Evolutionary conservation across 75 land plant genomes (phyloP).

Genomic region (Chamaecyparis obtusa): DNA sequence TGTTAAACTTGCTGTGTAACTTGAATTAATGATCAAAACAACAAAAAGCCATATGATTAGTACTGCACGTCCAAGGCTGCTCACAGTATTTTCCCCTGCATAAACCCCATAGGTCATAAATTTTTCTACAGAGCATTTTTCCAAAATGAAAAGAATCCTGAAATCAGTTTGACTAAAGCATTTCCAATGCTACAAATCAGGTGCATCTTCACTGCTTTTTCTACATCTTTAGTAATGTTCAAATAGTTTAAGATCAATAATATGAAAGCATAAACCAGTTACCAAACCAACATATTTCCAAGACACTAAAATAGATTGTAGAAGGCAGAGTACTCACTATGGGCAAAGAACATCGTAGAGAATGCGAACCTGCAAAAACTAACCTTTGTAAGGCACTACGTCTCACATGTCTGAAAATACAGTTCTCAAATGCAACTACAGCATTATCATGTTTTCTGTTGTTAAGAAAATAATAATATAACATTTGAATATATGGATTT

Average conservation of each 20-base stretch:
- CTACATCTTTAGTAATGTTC: background rate
- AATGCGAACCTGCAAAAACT: slow-evolving; percentile 81
- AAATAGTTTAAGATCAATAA: background rate
- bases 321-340: slow-evolving; percentile 53
- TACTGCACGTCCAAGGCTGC: slow-evolving; percentile 74
- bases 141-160: background rate
- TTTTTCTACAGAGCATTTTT: background rate
- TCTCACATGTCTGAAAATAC: background rate
- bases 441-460: background rate
- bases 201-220: background rate
- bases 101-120: background rate
- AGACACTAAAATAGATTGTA: background rate
- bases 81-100: slow-evolving; percentile 72
- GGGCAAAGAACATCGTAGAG: slow-evolving; percentile 82
- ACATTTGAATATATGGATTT: background rate
- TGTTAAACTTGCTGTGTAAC: slow-evolving; percentile 89
- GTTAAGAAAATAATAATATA: background rate
- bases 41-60: slow-evolving; percentile 92
- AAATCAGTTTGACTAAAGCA: background rate
- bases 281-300: background rate
- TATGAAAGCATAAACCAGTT: background rate
- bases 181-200: background rate
- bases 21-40: slow-evolving; percentile 77
- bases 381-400: background rate
- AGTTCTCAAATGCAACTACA: background rate